Base-by-base conservation (phyloP, 805 yeast species). In the Zygoascus biomembranicola region DNA sequence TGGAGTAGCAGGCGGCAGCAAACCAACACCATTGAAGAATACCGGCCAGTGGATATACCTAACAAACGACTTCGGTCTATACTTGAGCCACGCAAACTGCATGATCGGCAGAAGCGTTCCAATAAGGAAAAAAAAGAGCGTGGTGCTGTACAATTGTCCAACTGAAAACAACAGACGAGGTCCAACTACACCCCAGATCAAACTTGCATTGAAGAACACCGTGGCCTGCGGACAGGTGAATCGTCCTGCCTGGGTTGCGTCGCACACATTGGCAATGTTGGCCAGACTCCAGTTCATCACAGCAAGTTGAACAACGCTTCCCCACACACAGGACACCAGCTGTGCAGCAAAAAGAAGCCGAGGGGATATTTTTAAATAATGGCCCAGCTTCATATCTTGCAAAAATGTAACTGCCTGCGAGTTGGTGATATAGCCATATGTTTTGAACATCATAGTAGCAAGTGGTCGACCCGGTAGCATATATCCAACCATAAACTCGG, bases 1-100 rank as follows among this genome's bases (percentile, higher is more conserved):
- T 31, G 86, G 81, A 4, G 89, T 82, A 41, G 87, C 84, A 43
- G 92, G 90, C 14, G 92, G 90, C 60, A 84, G 79, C 59, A 75
- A 73, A 46, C 82, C 83, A n/a, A 78, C 68, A 6, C 80, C 77
- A 18, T 76, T 71, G 61, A 86, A 76, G 52, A 87, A 82, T 10
- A 84, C 82, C 0, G 90, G 87, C 65, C 87, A 84, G 55, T 82
- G 84, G 59, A 82, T 69, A 58, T 75, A 75, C 45, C 68, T 63
- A 35, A 73, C 54, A n/a, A 51, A 73, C n/a, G 73, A 69, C 42
- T 66, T 61, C 43, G 79, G 79, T 63, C 68, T 63, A 49, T 63
- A 63, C 57, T 63, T 65, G 44, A 73, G 66, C 55, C 69, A 58
- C 5, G 65, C 43, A 73, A 73, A 76, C 49, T 69, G 69, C 13